Evolutionary conservation across 768 basidiomycete species (phyloP), one percentile per base, ranked within the genome.

Genomic region (Cyclocybe aegerita): DNA sequence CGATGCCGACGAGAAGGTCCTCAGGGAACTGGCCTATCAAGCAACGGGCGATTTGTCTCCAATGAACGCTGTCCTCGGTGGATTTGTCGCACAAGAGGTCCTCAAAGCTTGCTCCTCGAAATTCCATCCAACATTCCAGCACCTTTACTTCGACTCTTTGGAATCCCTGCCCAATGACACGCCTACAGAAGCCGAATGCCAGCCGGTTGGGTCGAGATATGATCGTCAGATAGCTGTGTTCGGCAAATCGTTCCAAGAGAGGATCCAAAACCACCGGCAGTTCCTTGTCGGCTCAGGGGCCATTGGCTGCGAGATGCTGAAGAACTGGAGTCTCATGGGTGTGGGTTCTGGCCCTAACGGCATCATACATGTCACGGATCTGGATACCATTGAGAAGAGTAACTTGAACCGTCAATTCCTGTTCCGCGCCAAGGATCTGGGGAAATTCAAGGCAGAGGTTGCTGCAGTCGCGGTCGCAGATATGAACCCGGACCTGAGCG

Each of bases 241-340:
- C 62, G 97, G 97, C 5, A 90, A 85, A 67, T 63, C 71, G 1
- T 98, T 98, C 84, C 97, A 99, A 58, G 79, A 88, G 36, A 97
- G 91, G 75, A 86, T 99, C 53, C 80, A 83, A 37, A 88, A 89
- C 64, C 84, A 93, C 65, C 82, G 90, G 23, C 91, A 98, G 62
- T 99, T 99, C 81, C 80, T 99, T 39, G 97, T 99, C 49, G 97
- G 97, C 7, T 86, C 96, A n/a, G 97, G 97, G 39, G 97, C 97
- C 33, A 98, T 99, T 65, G 97, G 97, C 14, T 99, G 97, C 65
- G 97, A 99, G 73, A 98, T 98, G 97, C 73, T 99, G 61, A 99
- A 99, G 78, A 99, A 98, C 70, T 99, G 97, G 97, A 90, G 91
- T 57, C 90, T 98, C 93, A 96, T 98, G 80, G 97, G 97, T 53